Base-by-base conservation (phyloP, 2,329 filamentous ascomycete species). In the Hortaea sp. region DNA sequence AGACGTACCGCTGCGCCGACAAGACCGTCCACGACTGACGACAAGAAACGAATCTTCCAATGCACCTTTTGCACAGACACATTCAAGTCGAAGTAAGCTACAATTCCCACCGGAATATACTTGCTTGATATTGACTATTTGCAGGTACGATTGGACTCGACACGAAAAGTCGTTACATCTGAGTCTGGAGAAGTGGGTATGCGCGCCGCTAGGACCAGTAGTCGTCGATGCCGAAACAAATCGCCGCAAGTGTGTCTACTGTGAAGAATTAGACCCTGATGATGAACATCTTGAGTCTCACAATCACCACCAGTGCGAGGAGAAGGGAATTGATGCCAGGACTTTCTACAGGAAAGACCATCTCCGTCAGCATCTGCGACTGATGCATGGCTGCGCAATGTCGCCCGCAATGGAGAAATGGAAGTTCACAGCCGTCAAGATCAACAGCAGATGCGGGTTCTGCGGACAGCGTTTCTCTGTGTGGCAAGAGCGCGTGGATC, bases 111-210 rank as follows among this genome's bases (percentile, higher is more conserved):
- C 32, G 7, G 20, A 20, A 20, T 20, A 20, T 20, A 20, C 20
- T 20, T 37, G 34, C 12, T 37, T 37, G 20, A 20, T 20, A 20
- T 20, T 20, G 20, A 20, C 20, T 20, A 20, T n/a, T n/a, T 35
- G 9, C n/a, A 35, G 32, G 49, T 77, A 77, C 58, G 75, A 78
- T 58, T 78, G 75, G 75, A 73, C 75, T 41, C 70, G 82, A 48
- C 82, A 86, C 60, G 82, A 87, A 57, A 43, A 68, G 80, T 52
- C 82, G 77, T 60, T 65, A 77, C 55, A 85, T 77, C 5, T 75
- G 78, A 66, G 72, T 72, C 47, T 86, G 75, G 83, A 77, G 80
- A 49, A 85, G 76, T 39, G 71, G 74, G 76, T 77, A 6, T 82
- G 79, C 55, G 74, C 77, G 30, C 78, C 78, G 2, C 61, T 74